Base-by-base conservation (phyloP, 208 protist species). In the Trypanosoma platydactyli region DNA sequence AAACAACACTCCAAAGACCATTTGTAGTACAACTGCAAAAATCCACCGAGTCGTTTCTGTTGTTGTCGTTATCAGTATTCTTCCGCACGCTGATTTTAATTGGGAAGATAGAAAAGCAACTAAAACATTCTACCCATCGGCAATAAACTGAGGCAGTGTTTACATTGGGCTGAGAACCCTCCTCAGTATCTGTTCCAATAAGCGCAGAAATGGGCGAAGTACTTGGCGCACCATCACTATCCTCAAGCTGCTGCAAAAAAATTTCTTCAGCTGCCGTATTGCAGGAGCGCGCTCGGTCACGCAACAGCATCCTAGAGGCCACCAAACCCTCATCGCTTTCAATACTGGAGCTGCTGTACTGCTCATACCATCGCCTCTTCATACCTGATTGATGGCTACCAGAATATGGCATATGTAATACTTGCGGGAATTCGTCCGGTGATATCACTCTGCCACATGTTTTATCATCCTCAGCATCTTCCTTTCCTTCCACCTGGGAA, bases 181-280 rank as follows among this genome's bases (percentile, higher is more conserved):
- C 22, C 41, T 5, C 20, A 38, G 25, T 49, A 29, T 12, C 13
- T 49, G n/a, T 4, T n/a, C 22, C 24, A 33, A 20, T 3, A 33
- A 45, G 24, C 5, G 44, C 6, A 4, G 22, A 49, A 16, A 18
- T 15, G 16, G 45, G 41, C 3, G 35, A 50, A 5, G 46, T 15
- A 24, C 41, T 7, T 30, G 48, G 49, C n/a, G 27, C 13, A n/a
- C 6, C 18, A 1, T 45, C 50, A 18, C 35, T 48, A 2, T 55
- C 61, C 44, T 68, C 51, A 38, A 68, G 51, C 51, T 50, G 41
- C 51, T 59, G 63, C 0, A 16, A 9, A 68, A 68, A 48, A 38
- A 68, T 60, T 30, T 57, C 63, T 20, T 46, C 52, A 11, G 63
- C 63, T 1, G 38, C 63, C n/a, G 40, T 60, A 25, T 49, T 40